Percentiles rank a stretch among this genome's conserved stretches.
Conservation (phyloP, 306 rosid genomes). For the Dryas octopetala region DNA sequence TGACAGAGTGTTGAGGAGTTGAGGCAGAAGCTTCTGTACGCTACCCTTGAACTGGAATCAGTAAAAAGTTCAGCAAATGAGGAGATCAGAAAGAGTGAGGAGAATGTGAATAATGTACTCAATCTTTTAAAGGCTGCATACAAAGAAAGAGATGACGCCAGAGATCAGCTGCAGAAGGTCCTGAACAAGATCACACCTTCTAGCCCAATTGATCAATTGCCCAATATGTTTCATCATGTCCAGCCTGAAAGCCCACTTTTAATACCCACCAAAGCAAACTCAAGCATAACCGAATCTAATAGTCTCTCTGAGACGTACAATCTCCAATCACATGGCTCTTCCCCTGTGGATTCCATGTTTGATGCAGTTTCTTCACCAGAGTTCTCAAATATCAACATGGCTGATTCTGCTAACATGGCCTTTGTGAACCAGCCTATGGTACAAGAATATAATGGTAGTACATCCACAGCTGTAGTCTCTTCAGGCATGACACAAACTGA, state of each 20-base stretch:
- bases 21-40: conserved; percentile 43
- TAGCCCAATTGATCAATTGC: conserved; percentile 25
- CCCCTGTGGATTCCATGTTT: conserved; percentile 64
- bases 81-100: conserved; percentile 39
- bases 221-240: conserved; percentile 10
- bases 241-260: conserved; percentile 37
- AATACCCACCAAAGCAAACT: conserved; percentile 57
- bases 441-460: conserved; percentile 22
- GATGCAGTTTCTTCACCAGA: conserved; percentile 64
- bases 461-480: conserved; percentile 23
- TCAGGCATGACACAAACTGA: conserved; percentile 33
- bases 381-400: conserved; percentile 53
- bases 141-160: conserved; percentile 69
- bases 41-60: conserved; percentile 42
- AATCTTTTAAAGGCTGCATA: conserved; percentile 38
- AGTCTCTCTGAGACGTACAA: conserved; percentile 50
- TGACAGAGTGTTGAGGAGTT: conserved; percentile 47
- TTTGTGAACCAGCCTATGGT: conserved; percentile 35
- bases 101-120: conserved; percentile 31
- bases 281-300: conserved; percentile 49
- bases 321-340: conserved; percentile 51
- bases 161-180: conserved; percentile 43
- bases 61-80: conserved; percentile 37
- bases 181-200: conserved; percentile 28
- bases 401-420: conserved; percentile 43